Conservation (phyloP, 768 basidiomycete species). For the Lentinula detonsa region DNA sequence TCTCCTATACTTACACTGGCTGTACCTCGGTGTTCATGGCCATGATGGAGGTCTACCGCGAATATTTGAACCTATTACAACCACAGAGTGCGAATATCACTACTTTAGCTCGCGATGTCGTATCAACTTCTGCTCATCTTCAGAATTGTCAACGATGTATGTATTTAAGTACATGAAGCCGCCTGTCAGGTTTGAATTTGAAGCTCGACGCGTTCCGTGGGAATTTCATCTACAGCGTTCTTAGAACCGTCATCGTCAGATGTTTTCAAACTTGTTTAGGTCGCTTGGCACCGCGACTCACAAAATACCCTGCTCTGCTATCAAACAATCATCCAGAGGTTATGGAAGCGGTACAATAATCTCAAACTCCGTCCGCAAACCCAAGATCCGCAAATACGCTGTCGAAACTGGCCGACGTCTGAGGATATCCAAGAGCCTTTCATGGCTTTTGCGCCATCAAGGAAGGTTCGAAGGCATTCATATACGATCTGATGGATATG, state of each 20-base stretch:
- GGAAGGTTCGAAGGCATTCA: constrained; percentile 49
- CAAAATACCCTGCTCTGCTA: background rate
- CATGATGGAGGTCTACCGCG: too few relatives aligned
- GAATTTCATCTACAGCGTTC: background rate
- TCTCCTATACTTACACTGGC: too few relatives aligned
- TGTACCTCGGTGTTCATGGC: too few relatives aligned
- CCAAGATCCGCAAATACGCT: background rate
- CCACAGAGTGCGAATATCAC: too few relatives aligned
- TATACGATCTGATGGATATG: constrained; percentile 64
- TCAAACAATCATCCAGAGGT: background rate
- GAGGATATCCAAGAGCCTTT: constrained; percentile 51
- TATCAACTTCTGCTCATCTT: too few relatives aligned
- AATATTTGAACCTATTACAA: too few relatives aligned
- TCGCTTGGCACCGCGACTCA: background rate
- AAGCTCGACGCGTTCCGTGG: background rate
- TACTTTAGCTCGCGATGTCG: too few relatives aligned
- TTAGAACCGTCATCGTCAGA: background rate
- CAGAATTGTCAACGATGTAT: too few relatives aligned
- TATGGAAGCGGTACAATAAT: background rate
- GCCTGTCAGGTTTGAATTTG: too few relatives aligned
- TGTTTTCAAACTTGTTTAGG: background rate
- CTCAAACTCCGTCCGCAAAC: background rate
- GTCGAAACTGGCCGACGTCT: background rate
- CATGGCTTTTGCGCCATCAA: constrained; percentile 65
- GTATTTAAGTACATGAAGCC: too few relatives aligned